Evolutionary conservation across 495 filamentous ascomycete species (phyloP).

Genomic region (Neurospora sp.): DNA sequence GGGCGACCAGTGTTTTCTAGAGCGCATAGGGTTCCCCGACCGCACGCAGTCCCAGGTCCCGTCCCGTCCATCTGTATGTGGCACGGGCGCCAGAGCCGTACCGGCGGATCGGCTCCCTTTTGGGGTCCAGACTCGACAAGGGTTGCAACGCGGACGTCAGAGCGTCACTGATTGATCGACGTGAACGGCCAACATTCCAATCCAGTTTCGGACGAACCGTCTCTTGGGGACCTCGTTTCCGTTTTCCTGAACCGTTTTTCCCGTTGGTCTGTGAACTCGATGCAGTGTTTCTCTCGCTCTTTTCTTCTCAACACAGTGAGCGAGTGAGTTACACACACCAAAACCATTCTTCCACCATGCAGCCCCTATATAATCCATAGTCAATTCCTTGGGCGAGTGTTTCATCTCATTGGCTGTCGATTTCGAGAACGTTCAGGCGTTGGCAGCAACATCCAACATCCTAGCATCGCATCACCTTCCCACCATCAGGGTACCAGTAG

Average conservation of each 20-base stretch:
- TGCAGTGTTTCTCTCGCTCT: background rate
- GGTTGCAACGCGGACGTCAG: background rate
- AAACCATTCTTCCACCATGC: background rate
- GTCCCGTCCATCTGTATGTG: background rate
- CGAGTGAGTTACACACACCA: background rate
- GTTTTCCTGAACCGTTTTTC: background rate
- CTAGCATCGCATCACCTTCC: background rate
- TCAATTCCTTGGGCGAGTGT: background rate
- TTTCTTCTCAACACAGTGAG: background rate
- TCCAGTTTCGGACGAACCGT: background rate
- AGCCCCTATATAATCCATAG: background rate
- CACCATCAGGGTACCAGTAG: background rate
- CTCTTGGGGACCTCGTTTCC: background rate
- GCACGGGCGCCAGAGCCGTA: conserved; percentile 10
- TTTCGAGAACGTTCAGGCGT: background rate
- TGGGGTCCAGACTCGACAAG: background rate
- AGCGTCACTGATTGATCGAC: conserved; percentile 9
- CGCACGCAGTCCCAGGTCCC: background rate
- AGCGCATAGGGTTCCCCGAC: background rate
- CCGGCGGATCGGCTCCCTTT: conserved; percentile 6
- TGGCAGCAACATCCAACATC: background rate
- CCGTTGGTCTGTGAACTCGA: background rate
- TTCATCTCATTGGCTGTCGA: background rate
- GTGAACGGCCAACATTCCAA: background rate
- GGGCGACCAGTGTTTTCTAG: background rate